Base-by-base conservation (phyloP, 2,329 filamentous ascomycete species). In the Xylariales sp. region DNA sequence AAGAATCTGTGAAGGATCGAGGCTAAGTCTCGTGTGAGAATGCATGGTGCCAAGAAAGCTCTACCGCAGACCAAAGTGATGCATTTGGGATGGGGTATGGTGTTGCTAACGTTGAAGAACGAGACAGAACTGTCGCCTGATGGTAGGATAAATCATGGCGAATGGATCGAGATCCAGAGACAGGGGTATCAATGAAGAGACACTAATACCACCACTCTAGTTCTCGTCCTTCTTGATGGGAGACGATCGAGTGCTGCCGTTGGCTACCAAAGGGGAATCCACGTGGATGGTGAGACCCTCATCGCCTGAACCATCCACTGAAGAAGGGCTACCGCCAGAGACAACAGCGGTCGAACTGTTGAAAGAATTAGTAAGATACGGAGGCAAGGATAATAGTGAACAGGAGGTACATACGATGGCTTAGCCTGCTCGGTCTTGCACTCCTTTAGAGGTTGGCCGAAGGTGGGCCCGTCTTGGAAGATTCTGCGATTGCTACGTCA, bases 241-340 rank as follows among this genome's bases (percentile, higher is more conserved):
- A 31, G 75, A 78, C 19, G 69, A 70, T 48, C 70, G 62, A 49
- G 68, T 64, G 54, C 68, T 71, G 48, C 65, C 65, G 41, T 64
- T 60, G 40, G 64, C 66, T 39, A 60, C 57, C 41, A 65, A 60
- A 38, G 65, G 66, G 42, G 68, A 67, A 46, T 78, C 72, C 35
- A 73, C 68, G 46, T 70, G 68, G 51, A 78, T 68, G n/a, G 75
- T 77, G 43, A 70, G 67, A 45, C 69, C 71, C 53, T 79, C 74
- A 48, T 76, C 73, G 44, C 63, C 70, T 29, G 66, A 63, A 36
- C 60, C 62, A 46, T 66, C 62, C 47, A 74, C 70, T 34, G 71
- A 74, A 41, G 69, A 61, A 34, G 62, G 60, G 42, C 68, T 63
- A 41, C 54, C 57, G 36, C 63, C 58, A 42, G 61, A 58, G 41